Evolutionary conservation across 495 filamentous ascomycete species (phyloP).

Genomic region (Xeromyces bisporus): DNA sequence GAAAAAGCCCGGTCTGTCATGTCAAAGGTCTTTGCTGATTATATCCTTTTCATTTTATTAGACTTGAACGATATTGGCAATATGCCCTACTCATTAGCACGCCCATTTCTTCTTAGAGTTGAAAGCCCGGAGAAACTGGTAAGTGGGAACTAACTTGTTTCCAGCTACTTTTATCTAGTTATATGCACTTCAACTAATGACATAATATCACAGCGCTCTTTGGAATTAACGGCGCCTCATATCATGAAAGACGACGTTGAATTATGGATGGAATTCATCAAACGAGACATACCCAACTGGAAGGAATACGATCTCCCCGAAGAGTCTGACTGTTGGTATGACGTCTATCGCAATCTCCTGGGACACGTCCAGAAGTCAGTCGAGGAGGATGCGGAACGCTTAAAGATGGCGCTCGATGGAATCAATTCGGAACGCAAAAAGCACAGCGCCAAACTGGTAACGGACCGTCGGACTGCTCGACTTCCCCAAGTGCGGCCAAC

Average conservation of each 20-base stretch:
- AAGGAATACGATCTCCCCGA: constrained; percentile 37
- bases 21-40: too few relatives aligned
- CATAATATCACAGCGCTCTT: constrained; percentile 21
- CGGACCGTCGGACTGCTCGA: constrained; percentile 11
- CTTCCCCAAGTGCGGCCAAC: constrained; percentile 14
- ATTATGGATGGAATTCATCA: constrained; percentile 53
- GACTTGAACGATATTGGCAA: constrained; percentile 47
- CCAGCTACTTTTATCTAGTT: too few relatives aligned
- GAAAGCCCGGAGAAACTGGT: constrained; percentile 51
- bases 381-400: constrained; percentile 28
- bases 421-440: constrained; percentile 32
- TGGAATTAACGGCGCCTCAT: constrained; percentile 53
- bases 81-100: constrained; percentile 41
- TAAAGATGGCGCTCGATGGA: constrained; percentile 32
- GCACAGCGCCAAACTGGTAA: constrained; percentile 29
- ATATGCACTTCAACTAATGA: neutral
- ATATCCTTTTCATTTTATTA: constrained; percentile 9
- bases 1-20: too few relatives aligned
- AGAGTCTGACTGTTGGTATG: constrained; percentile 42
- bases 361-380: constrained; percentile 28
- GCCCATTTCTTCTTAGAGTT: constrained; percentile 43
- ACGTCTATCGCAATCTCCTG: constrained; percentile 39
- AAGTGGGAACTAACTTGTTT: too few relatives aligned
- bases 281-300: constrained; percentile 47
- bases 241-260: constrained; percentile 41